Base-by-base conservation (phyloP, 2,329 filamentous ascomycete species). In the Xylariaceae sp. region DNA sequence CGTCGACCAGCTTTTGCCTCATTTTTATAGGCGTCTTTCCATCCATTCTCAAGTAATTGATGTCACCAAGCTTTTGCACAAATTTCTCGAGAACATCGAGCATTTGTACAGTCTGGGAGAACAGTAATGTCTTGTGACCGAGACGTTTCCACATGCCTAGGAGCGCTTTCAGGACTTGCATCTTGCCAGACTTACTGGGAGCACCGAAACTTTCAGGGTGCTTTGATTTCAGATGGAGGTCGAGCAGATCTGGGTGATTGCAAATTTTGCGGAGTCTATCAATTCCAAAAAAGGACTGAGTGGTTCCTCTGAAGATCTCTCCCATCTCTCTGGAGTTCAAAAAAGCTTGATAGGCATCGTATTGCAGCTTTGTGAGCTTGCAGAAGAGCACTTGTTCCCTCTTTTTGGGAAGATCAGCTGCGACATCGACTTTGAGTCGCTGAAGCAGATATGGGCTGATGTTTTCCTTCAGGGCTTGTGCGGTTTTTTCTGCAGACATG, bases 321-420 rank as follows among this genome's bases (percentile, higher is more conserved):
- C 78, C 81, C 77, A 96, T 90, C 40, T 96, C 90, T 38, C 88
- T 83, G 0, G 91, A 96, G 15, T 76, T 76, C 2, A 97, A 74
- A 59, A 96, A 97, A 5, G 78, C 75, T 64, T 90, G 81, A 58
- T 99, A 99, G 1, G 86, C 85, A 31, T 86, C 78, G 44, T 88
- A 80, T 65, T 99, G 94, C 12, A 85, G 72, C 46, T 80, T 79
- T 0, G 91, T 95, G 53, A 99, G 74, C 65, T 95, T 95, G 72
- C 94, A 97, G 67, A 99, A 97, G 3, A 99, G 75, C 0, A 99
- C 94, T 59, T 95, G 89, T 66, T 99, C 94, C 44, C 85, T 95
- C 76, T 99, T 99, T 68, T 95, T 89, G 0, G 94, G 94, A 11
- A 99, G 74, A 66, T 97, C 92, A 7, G 91, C 83, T 5, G 94